phyloP scores from a whole-genome alignment of 495 filamentous ascomycete species.

The Penicillium chermesinum region DNA sequence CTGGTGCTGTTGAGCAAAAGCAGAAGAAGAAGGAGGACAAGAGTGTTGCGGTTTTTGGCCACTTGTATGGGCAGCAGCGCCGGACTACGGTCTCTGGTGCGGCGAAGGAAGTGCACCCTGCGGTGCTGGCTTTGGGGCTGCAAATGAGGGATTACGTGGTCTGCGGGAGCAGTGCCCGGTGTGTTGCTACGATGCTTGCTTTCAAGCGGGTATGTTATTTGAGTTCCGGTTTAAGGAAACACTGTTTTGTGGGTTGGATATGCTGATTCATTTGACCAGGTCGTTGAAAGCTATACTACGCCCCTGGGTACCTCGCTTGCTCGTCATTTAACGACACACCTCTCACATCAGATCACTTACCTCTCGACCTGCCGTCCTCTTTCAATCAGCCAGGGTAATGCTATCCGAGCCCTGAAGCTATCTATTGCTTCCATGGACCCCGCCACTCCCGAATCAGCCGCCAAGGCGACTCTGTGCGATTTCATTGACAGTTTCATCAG shows the following conservation, averaged over 20 bases:
- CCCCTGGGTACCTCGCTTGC: conserved; percentile 76
- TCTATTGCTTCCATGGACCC: conserved; percentile 82
- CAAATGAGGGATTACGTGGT: conserved; percentile 87
- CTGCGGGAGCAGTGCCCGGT: conserved; percentile 83
- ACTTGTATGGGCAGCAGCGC: conserved; percentile 71
- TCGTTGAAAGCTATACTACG: conserved; percentile 87
- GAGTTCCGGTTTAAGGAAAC: not conserved
- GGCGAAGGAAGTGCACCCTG: conserved; percentile 84
- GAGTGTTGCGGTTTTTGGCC: conserved; percentile 73
- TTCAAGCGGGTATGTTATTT: conserved; percentile 70
- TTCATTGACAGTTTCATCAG: conserved; percentile 87
- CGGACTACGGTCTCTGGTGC: conserved; percentile 68
- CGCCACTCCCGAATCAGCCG: conserved; percentile 66
- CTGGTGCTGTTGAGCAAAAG: conserved; percentile 24
- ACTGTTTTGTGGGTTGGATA: not conserved
- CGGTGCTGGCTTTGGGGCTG: conserved; percentile 77
- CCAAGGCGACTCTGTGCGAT: conserved; percentile 69
- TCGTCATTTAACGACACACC: conserved; percentile 86
- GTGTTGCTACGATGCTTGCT: conserved; percentile 78
- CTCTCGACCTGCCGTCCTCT: conserved; percentile 88
- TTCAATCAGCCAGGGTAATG: conserved; percentile 91
- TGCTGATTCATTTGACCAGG: conserved; percentile 42
- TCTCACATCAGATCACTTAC: conserved; percentile 93
- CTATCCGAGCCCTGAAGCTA: conserved; percentile 88
- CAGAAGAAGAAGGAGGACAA: conserved; percentile 61